Base-by-base conservation (phyloP, 768 basidiomycete species). In the Auricularia heimuer region DNA sequence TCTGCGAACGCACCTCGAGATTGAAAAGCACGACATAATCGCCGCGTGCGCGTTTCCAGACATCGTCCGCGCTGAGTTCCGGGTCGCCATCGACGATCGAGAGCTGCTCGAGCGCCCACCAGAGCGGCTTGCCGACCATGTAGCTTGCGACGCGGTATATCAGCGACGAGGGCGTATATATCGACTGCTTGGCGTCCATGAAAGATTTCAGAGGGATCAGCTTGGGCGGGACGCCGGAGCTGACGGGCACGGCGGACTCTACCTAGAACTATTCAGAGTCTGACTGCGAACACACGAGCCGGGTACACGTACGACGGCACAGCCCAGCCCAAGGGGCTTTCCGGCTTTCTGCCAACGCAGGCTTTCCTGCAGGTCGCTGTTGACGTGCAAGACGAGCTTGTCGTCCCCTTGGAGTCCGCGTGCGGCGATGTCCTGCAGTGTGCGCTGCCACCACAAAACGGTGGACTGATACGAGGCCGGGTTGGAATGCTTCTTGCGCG, bases 51-150 rank as follows among this genome's bases (percentile, higher is more conserved):
- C 73, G 67, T 74, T 81, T 77, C 87, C 84, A 85, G 64, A 77
- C 74, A 63, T 80, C 77, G 45, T 81, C 79, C 45, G 76, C 76
- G 33, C 79, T 76, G 36, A 74, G 76, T 33, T 71, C 70, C 10
- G 67, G 69, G 1, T 88, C 87, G 60, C 90, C 88, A 21, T 83
- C 83, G 6, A 89, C 83, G 3, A 94, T 75, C 33, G 85, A 87
- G n/a, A 87, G 77, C 67, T 90, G 90, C 67, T 88, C 85, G 65
- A 94, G 81, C 2, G 88, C 86, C 92, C 92, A 94, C 89, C 88
- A 92, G 1, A 94, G 76, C 2, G 92, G 92, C 69, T 84, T 85
- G 6, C 86, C 90, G 6, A 94, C 80, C 7, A 93, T 77, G 65
- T 82, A 88, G 10, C 88, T 80, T 2, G 83, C 89, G 62, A 92